phyloP scores from a whole-genome alignment of 2,329 filamentous ascomycete species.

The Tolypocladium cylindrosporum region DNA sequence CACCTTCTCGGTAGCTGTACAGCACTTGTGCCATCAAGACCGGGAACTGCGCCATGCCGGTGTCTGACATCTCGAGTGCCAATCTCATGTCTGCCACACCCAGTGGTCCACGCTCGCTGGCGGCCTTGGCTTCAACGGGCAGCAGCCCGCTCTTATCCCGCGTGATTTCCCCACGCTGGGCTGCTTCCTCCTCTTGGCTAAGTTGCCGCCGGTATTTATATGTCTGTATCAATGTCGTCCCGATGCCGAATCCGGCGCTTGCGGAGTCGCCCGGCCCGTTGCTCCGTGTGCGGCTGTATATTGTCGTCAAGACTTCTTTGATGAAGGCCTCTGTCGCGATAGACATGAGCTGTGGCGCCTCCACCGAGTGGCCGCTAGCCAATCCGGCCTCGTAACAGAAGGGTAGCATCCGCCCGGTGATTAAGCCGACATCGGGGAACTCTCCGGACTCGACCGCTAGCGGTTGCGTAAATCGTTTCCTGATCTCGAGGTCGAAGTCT shows the following conservation, averaged over 20 bases:
- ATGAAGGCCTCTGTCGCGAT: conserved; percentile 58
- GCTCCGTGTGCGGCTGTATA: conserved; percentile 54
- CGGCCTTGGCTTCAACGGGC: conserved; percentile 70
- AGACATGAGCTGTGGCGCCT: conserved; percentile 54
- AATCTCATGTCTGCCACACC: conserved; percentile 71
- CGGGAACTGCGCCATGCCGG: conserved; percentile 68
- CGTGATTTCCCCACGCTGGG: conserved; percentile 61
- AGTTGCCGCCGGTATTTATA: conserved; percentile 68
- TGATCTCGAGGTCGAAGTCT: conserved; percentile 59
- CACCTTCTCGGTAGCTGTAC: conserved; percentile 64
- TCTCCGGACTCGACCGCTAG: conserved; percentile 59
- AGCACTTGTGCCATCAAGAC: conserved; percentile 61
- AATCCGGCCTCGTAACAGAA: conserved; percentile 59
- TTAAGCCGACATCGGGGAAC: conserved; percentile 54
- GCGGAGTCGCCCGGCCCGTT: conserved; percentile 55
- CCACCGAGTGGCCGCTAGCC: conserved; percentile 44
- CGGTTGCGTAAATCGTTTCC: conserved; percentile 54
- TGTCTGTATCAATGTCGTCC: conserved; percentile 66
- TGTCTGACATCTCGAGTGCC: conserved; percentile 65
- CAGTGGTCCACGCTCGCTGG: conserved; percentile 60
- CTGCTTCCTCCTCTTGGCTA: conserved; percentile 63
- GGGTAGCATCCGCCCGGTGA: conserved; percentile 56
- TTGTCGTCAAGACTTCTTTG: conserved; percentile 53
- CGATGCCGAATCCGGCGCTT: conserved; percentile 53
- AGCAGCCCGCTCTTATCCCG: conserved; percentile 69